Evolutionary conservation across 2,329 filamentous ascomycete genomes (phyloP).

Genomic region (Nigrospora osmanthi): DNA sequence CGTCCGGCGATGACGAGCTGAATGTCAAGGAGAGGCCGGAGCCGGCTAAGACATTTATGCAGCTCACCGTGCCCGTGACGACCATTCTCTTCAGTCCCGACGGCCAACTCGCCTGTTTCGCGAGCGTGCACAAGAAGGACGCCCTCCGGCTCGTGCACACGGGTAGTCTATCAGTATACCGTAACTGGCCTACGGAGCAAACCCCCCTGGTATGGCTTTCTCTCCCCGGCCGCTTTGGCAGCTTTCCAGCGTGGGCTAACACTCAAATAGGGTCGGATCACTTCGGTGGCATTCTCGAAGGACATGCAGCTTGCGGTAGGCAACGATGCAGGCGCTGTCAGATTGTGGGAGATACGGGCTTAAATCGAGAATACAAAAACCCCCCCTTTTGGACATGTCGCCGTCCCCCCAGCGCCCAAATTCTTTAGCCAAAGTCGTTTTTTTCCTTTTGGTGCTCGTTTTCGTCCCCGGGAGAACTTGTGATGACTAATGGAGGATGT

Average conservation of each 20-base stretch:
- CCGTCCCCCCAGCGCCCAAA: not conserved
- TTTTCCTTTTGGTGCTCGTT: not conserved
- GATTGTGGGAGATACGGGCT: constrained; percentile 79
- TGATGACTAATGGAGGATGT: constrained; percentile 13
- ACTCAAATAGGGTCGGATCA: constrained; percentile 55
- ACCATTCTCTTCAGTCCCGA: constrained; percentile 77
- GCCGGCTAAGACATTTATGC: constrained; percentile 69
- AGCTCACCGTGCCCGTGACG: constrained; percentile 80
- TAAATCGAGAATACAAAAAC: constrained; percentile 29
- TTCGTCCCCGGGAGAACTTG: not conserved
- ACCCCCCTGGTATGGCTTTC: constrained; percentile 54
- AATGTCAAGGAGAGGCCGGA: constrained; percentile 59
- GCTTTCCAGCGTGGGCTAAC: too few species aligned
- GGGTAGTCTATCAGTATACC: constrained; percentile 87
- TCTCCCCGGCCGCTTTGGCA: too few species aligned
- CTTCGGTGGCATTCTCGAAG: constrained; percentile 60
- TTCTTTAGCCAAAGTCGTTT: too few species aligned
- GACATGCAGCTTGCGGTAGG: constrained; percentile 71
- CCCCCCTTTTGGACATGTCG: not conserved
- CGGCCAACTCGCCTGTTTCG: constrained; percentile 82
- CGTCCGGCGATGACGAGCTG: constrained; percentile 28
- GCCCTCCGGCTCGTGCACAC: constrained; percentile 82
- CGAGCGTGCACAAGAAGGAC: constrained; percentile 80
- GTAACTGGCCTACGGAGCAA: constrained; percentile 90
- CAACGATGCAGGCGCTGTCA: constrained; percentile 82